These are phyloP conservation scores for Orbilia blumenaviensis DNA, from an alignment of 2,329 filamentous ascomycete species.

Conservation along the genomic window DNA sequence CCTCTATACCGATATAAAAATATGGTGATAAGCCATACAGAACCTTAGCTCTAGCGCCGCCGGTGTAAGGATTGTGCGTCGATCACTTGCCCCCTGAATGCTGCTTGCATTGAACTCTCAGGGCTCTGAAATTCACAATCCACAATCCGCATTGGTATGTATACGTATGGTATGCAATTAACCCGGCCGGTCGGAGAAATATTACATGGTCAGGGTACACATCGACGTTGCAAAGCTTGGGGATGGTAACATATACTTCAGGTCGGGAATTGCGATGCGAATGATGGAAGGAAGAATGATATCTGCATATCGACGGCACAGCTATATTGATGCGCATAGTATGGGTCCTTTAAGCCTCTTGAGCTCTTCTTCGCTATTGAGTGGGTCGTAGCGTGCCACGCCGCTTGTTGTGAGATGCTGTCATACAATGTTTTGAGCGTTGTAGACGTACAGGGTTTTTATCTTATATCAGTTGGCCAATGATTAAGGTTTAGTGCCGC, in stretches of 20 bases:
- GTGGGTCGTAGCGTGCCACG: slow-evolving; percentile 7
- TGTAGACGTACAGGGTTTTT: not conserved
- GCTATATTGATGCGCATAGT: slow-evolving; percentile 17
- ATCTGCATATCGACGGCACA: slow-evolving; percentile 13
- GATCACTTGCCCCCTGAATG: no score
- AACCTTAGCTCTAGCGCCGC: not conserved
- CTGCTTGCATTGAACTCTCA: no score
- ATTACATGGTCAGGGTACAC: not conserved
- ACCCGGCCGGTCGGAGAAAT: slow-evolving; percentile 1
- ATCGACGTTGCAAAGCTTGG: not conserved
- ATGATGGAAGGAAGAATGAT: not conserved
- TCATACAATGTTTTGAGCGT: not conserved
- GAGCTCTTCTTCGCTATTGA: slow-evolving; percentile 4
- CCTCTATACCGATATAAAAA: not conserved
- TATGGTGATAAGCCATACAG: not conserved
- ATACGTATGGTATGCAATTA: not conserved
- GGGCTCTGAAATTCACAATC: not conserved
- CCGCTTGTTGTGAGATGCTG: not conserved
- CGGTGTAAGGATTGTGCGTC: no score
- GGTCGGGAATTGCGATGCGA: not conserved
- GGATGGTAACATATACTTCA: not conserved
- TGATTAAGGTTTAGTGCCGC: not conserved
- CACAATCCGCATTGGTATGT: no score
- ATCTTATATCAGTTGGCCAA: not conserved
- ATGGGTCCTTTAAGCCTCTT: slow-evolving; percentile 1